phyloP scores from a whole-genome alignment of 345 rosid genomes.

The Populus davidiana region DNA sequence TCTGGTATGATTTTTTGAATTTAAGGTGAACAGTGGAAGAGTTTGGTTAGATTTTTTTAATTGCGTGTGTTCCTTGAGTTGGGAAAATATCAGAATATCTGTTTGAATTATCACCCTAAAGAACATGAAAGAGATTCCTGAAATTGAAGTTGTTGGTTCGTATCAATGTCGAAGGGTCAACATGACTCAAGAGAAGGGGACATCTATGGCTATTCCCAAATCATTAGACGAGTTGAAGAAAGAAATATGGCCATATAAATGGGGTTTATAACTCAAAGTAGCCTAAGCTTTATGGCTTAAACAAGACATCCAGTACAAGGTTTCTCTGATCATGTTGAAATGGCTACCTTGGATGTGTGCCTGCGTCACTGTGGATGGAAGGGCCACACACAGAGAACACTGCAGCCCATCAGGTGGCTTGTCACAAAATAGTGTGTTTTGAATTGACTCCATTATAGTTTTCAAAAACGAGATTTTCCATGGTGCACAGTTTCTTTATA shows the following conservation, averaged over 20 bases:
- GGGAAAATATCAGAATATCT: not conserved
- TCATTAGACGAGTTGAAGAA: too few species aligned
- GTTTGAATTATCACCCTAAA: not conserved
- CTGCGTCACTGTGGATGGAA: not conserved
- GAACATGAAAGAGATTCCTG: not conserved
- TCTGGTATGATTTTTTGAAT: not conserved
- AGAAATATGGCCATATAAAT: too few species aligned
- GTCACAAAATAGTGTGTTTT: slow-evolving; percentile 20
- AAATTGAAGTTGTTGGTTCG: not conserved
- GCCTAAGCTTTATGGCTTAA: too few species aligned
- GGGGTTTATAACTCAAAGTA: too few species aligned
- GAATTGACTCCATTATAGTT: slow-evolving; percentile 26
- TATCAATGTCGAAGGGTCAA: slow-evolving; percentile 14
- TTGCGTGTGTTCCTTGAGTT: not conserved
- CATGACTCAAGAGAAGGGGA: not conserved
- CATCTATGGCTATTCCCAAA: not conserved
- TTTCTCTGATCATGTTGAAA: not conserved
- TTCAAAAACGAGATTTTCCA: not conserved
- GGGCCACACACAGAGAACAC: slow-evolving; percentile 13
- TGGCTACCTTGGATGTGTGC: not conserved
- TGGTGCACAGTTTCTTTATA: not conserved
- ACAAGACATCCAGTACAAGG: not conserved
- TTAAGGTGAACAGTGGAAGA: not conserved
- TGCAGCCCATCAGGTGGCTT: slow-evolving; percentile 9
- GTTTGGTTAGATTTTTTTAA: not conserved